phyloP scores from a whole-genome alignment of 2,329 filamentous ascomycete genomes.

The Aspergillus neotritici region DNA sequence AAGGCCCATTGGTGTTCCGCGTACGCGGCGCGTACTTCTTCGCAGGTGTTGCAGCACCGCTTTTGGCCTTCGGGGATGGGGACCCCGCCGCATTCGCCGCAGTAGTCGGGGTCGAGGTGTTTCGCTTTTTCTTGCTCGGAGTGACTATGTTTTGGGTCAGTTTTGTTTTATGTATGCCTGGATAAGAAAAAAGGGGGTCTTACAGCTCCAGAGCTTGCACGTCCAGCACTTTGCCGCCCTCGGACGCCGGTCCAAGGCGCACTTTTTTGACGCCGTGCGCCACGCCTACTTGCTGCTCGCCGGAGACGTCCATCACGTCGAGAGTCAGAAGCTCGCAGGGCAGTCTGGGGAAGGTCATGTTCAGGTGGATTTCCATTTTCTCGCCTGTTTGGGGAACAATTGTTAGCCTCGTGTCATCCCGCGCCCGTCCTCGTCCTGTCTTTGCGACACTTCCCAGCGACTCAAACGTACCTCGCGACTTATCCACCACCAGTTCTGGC shows the following conservation, averaged over 20 bases:
- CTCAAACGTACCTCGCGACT: constrained; percentile 69
- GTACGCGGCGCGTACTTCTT: constrained; percentile 94
- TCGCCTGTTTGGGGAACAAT: constrained; percentile 55
- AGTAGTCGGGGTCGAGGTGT: constrained; percentile 88
- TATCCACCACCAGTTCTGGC: constrained; percentile 92
- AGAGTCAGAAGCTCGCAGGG: constrained; percentile 94
- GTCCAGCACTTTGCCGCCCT: constrained; percentile 74
- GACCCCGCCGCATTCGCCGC: constrained; percentile 88
- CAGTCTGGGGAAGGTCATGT: constrained; percentile 88
- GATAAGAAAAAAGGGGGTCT: constrained; percentile 22
- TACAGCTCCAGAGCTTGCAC: constrained; percentile 62
- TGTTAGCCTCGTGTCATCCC: constrained; percentile 12
- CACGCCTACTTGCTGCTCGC: constrained; percentile 91
- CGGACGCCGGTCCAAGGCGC: constrained; percentile 62
- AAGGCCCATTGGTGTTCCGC: constrained; percentile 88
- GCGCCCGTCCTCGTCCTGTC: not conserved
- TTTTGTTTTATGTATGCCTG: constrained; percentile 5
- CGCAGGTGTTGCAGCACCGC: constrained; percentile 96
- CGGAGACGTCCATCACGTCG: constrained; percentile 98
- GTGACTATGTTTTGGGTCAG: constrained; percentile 47
- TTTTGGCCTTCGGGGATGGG: constrained; percentile 66
- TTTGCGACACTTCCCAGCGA: too few relatives aligned
- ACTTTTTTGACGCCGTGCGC: constrained; percentile 91
- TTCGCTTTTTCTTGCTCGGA: constrained; percentile 60
- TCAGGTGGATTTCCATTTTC: constrained; percentile 98